Evolutionary conservation across 805 yeast species (phyloP).

Genomic region (Wickerhamomyces alni): DNA sequence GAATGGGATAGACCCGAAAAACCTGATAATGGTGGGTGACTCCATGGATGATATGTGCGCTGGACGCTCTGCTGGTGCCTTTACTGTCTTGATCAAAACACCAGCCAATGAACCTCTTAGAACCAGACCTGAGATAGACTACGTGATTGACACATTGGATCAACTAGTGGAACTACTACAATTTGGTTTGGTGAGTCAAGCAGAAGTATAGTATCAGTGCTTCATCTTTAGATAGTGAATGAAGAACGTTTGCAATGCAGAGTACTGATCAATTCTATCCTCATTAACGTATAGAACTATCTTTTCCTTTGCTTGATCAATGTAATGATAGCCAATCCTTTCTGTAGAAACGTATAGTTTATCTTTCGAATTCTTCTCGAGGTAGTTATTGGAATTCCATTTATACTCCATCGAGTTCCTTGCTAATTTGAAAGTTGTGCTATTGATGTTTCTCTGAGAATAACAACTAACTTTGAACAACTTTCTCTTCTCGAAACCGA

Average conservation of each 20-base stretch:
- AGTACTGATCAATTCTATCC: constrained; percentile 8
- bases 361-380: constrained; percentile 9
- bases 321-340: constrained; percentile 11
- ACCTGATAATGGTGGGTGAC: constrained; percentile 67
- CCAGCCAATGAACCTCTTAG: constrained; percentile 42
- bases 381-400: constrained; percentile 18
- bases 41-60: constrained; percentile 64
- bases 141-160: constrained; percentile 23
- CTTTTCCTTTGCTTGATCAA: constrained; percentile 1
- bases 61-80: constrained; percentile 58
- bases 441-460: neutral
- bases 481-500: constrained; percentile 3
- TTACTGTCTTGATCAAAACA: constrained; percentile 48
- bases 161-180: constrained; percentile 32
- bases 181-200: constrained; percentile 25
- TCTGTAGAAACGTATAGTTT: constrained; percentile 7
- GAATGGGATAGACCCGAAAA: constrained; percentile 36
- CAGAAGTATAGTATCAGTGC: no score
- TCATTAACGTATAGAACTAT: constrained; percentile 8
- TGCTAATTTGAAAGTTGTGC: constrained; percentile 3
- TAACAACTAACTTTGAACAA: constrained; percentile 4
- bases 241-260: constrained; percentile 11
- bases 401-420: constrained; percentile 7
- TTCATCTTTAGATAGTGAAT: constrained; percentile 11
- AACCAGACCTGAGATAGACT: constrained; percentile 25